A percentile compares a stretch with the other conserved stretches of the same genome.
Evolutionary conservation across 495 filamentous ascomycete species (phyloP).

Genomic region (Pseudevernia furfuracea): DNA sequence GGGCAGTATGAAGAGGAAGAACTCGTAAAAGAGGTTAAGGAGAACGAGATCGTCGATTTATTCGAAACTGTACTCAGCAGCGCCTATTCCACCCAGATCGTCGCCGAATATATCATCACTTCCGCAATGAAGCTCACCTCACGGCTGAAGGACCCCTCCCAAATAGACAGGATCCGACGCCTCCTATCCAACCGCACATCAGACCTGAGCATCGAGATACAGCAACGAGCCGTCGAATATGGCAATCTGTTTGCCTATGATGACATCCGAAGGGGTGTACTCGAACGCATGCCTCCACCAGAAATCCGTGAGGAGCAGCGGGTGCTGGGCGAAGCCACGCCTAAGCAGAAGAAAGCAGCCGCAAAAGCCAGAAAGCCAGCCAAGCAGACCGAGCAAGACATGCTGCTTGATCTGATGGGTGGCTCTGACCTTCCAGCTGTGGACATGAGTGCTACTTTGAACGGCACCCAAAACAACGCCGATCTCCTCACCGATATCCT

Average conservation of each 20-base stretch:
- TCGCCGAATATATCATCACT: conserved; percentile 91
- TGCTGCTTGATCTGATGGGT: conserved; percentile 87
- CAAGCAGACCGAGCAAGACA: conserved; percentile 81
- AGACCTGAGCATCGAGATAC: conserved; percentile 86
- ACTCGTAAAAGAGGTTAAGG: conserved; percentile 78
- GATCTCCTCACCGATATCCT: conserved; percentile 85
- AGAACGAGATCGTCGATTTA: conserved; percentile 83
- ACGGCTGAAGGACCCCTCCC: conserved; percentile 69
- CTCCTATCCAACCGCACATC: conserved; percentile 67
- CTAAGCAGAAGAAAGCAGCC: conserved; percentile 63
- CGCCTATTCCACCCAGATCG: conserved; percentile 79
- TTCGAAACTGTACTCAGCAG: conserved; percentile 88
- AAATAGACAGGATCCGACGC: conserved; percentile 76
- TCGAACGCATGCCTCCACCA: conserved; percentile 95
- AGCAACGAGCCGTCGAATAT: conserved; percentile 92
- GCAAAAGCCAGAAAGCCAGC: conserved; percentile 63
- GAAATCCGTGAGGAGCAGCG: conserved; percentile 92
- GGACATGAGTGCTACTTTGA: conserved; percentile 31
- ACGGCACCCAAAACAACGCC: conserved; percentile 65
- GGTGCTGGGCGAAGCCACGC: conserved; percentile 72
- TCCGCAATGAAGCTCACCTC: conserved; percentile 93
- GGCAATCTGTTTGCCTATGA: conserved; percentile 87
- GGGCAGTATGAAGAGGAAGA: conserved; percentile 96
- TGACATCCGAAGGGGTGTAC: conserved; percentile 76
- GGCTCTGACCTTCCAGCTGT: conserved; percentile 58